Percentiles rank a stretch among this genome's conserved stretches.
phyloP scores from a whole-genome alignment of 306 rosid species.

The Hylodesmum podocarpum region DNA sequence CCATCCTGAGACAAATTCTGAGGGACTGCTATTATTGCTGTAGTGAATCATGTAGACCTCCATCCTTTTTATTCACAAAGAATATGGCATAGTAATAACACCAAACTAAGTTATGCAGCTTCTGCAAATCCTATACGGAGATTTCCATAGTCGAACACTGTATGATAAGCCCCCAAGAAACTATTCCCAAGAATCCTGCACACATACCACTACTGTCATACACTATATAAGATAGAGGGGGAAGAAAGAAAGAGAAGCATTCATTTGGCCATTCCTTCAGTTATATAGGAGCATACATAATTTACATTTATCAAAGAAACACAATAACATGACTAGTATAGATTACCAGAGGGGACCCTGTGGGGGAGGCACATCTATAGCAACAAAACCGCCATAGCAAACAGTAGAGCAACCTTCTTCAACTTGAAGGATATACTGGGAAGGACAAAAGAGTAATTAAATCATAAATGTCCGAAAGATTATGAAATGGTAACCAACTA shows the following conservation, averaged over 20 bases:
- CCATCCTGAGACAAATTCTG: neutral
- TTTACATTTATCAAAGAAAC: neutral
- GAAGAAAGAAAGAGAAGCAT: neutral
- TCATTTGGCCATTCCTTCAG: neutral
- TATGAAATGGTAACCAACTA: neutral
- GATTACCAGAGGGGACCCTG: slow-evolving; percentile 81
- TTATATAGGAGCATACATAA: neutral
- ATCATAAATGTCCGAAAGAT: neutral
- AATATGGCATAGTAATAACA: neutral
- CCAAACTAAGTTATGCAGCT: slow-evolving; percentile 40
- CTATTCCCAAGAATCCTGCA: slow-evolving; percentile 77
- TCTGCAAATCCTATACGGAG: slow-evolving; percentile 68
- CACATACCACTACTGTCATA: slow-evolving; percentile 11
- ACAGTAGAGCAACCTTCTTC: slow-evolving; percentile 48
- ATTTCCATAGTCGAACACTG: slow-evolving; percentile 72
- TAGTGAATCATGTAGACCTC: neutral
- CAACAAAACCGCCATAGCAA: slow-evolving; percentile 67
- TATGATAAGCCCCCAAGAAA: slow-evolving; percentile 73
- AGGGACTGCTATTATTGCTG: neutral
- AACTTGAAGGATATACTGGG: slow-evolving; percentile 62
- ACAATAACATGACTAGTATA: neutral
- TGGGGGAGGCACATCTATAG: slow-evolving; percentile 70
- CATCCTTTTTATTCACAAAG: neutral
- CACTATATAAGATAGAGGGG: neutral
- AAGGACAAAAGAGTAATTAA: neutral